A percentile compares a stretch with the other conserved stretches of the same genome.
phyloP scores from a whole-genome alignment of 2,329 filamentous ascomycete genomes.

The Fusarium sulawesiense region DNA sequence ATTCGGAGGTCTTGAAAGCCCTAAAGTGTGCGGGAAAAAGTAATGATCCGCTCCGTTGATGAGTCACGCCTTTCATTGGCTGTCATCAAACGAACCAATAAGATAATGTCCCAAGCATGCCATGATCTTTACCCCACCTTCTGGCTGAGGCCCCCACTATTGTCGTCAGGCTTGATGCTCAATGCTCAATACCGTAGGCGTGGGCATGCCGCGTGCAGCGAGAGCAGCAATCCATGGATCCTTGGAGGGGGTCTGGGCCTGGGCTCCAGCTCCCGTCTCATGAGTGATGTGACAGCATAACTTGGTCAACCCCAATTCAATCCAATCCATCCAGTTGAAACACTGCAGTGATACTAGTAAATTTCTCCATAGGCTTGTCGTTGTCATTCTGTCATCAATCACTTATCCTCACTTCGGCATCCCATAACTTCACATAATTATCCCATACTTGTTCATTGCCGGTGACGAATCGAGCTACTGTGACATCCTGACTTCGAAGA shows the following conservation, averaged over 20 bases:
- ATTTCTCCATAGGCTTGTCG: constrained; percentile 1
- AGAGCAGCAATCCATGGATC: background rate
- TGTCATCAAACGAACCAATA: constrained; percentile 25
- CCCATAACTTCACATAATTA: background rate
- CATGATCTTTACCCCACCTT: constrained; percentile 38
- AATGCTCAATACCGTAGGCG: constrained; percentile 14
- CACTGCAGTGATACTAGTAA: constrained; percentile 2
- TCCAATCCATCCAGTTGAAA: constrained; percentile 13
- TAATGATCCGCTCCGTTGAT: constrained; percentile 52
- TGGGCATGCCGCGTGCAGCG: background rate
- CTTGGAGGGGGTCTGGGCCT: constrained; percentile 14
- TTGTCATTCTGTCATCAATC: background rate
- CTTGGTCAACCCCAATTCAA: constrained; percentile 6
- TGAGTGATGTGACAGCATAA: constrained; percentile 26
- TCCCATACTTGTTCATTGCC: background rate
- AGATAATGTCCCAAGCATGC: constrained; percentile 6
- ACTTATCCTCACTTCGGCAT: background rate
- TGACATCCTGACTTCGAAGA: constrained; percentile 5
- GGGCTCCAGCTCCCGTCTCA: constrained; percentile 19
- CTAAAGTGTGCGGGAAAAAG: constrained; percentile 40
- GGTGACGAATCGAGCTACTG: constrained; percentile 11
- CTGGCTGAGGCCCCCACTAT: constrained; percentile 29
- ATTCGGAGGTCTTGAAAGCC: no score
- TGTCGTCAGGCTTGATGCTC: constrained; percentile 18
- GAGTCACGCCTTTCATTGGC: constrained; percentile 35